Percentiles rank a stretch among this genome's conserved stretches.
These are phyloP conservation scores for Epithele typhae DNA, from an alignment of 768 basidiomycete genomes.

Conservation along the genomic window DNA sequence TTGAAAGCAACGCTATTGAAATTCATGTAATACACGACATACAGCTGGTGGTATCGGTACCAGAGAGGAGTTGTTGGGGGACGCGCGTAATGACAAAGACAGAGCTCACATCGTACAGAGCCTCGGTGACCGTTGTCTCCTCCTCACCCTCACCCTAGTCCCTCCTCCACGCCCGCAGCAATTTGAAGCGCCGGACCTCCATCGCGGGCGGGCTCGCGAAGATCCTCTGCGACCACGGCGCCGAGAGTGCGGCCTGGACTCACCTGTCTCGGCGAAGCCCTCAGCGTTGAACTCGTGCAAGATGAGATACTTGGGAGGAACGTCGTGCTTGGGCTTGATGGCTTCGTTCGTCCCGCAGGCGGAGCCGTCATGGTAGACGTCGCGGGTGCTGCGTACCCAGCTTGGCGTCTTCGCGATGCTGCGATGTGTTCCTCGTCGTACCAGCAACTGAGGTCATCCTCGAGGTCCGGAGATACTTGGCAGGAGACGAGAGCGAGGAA, in stretches of 20 bases:
- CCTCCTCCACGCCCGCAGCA: conserved; percentile 9
- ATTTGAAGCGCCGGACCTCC: conserved; percentile 30
- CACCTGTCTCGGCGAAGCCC: conserved; percentile 11
- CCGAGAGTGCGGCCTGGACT: conserved; percentile 13
- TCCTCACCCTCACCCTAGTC: neutral
- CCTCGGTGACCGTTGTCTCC: neutral
- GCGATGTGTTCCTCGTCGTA: conserved; percentile 27
- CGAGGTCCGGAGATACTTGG: conserved; percentile 15
- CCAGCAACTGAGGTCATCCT: no score
- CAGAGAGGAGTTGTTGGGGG: no score
- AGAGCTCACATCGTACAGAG: neutral
- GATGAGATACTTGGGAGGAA: neutral
- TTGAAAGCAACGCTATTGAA: no score
- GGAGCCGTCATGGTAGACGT: conserved; percentile 23
- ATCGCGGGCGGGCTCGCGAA: conserved; percentile 28
- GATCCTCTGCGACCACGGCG: conserved; percentile 29
- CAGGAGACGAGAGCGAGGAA: conserved; percentile 19
- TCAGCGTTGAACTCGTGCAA: neutral
- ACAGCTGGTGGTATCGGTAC: no score
- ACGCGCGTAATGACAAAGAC: no score
- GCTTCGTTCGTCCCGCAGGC: conserved; percentile 13
- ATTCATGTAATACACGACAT: no score
- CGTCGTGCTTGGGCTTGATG: conserved; percentile 7
- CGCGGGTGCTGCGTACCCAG: conserved; percentile 41
- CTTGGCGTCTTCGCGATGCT: conserved; percentile 35